Evolutionary conservation across 2,329 filamentous ascomycete genomes (phyloP).

Genomic region (Cladosporium sp.): DNA sequence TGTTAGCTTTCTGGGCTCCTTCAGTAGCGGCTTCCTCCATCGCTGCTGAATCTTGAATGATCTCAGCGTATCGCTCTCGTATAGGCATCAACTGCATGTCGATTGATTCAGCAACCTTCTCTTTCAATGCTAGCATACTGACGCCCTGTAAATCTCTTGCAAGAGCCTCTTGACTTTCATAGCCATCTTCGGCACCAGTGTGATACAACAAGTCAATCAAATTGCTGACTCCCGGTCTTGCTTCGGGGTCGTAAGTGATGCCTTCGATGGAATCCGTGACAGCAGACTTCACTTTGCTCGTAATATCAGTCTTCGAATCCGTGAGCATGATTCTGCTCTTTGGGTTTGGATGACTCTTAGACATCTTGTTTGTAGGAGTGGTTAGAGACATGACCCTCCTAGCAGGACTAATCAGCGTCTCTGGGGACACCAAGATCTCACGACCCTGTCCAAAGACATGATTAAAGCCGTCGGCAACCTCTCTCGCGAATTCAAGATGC

Average conservation of each 20-base stretch:
- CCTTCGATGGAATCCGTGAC: slow-evolving; percentile 68
- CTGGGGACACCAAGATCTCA: slow-evolving; percentile 59
- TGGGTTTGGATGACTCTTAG: slow-evolving; percentile 72
- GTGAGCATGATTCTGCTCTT: slow-evolving; percentile 80
- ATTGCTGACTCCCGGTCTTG: slow-evolving; percentile 80
- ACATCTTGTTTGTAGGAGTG: slow-evolving; percentile 82
- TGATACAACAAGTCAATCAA: slow-evolving; percentile 75
- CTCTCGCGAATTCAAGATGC: slow-evolving; percentile 87
- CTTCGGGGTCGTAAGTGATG: slow-evolving; percentile 67
- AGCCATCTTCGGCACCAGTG: slow-evolving; percentile 35
- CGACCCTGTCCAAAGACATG: slow-evolving; percentile 54
- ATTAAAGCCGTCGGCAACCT: slow-evolving; percentile 86
- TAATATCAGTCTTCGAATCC: slow-evolving; percentile 61
- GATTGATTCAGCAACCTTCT: slow-evolving; percentile 57
- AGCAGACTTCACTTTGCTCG: slow-evolving; percentile 65
- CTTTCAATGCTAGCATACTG: slow-evolving; percentile 60
- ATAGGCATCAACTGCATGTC: slow-evolving; percentile 51
- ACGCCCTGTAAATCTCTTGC: slow-evolving; percentile 42
- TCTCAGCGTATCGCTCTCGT: slow-evolving; percentile 52
- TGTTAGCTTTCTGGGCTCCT: slow-evolving; percentile 59
- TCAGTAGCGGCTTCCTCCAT: slow-evolving; percentile 55
- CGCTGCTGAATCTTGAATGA: slow-evolving; percentile 49
- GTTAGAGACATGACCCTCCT: slow-evolving; percentile 87
- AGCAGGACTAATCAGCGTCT: slow-evolving; percentile 72
- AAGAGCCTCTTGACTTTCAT: slow-evolving; percentile 40